Evolutionary conservation across 2,329 filamentous ascomycete species (phyloP), one percentile per base, ranked within the genome.

Genomic region (Ophiostoma populinum): DNA sequence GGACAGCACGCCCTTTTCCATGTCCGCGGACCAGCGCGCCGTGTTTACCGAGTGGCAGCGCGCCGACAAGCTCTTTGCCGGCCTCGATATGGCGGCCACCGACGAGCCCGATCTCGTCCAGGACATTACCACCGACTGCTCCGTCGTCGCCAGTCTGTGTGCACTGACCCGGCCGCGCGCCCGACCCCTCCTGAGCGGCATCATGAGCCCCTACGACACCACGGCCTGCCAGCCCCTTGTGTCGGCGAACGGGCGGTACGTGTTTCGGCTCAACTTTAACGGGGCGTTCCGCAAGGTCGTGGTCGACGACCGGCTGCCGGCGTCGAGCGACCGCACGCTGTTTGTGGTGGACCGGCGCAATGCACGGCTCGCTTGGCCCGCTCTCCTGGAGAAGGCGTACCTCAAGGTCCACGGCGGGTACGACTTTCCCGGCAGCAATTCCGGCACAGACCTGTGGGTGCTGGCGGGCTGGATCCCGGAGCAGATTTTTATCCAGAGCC

Each of bases 401-500:
- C 62, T 98, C 2, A 98, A 95, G 58, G 73, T 95, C 9, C 72
- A 87, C 37, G 90, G 90, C 19, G 90, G 90, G 22, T 98, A 98
- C 52, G 86, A 98, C 49, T 98, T 98, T 45, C 87, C 90, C 0
- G 90, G 90, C 7, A 95, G 90, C 49, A 95, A 95, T 52, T 95
- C 87, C 1, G 86, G 83, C 9, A 95, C 87, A 3, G 90, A 98
- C 54, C 58, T 98, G 4, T 92, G 82, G 72, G 78, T 92, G 2
- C 57, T 98, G 36, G 92, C 80, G 0, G 87, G 90, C 20, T 98
- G 90, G 90, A 85, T 98, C 33, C 90, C 90, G 0, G 86, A 98
- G 55, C 90, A 98, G 52, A 61, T 95, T 1, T 93, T 93, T 47
- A 61, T 95, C 2, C 85, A 93, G 49, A 75, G 67, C 44, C 80